phyloP scores from a whole-genome alignment of 1,284 basidiomycete species.

The Wolfiporia cocos region DNA sequence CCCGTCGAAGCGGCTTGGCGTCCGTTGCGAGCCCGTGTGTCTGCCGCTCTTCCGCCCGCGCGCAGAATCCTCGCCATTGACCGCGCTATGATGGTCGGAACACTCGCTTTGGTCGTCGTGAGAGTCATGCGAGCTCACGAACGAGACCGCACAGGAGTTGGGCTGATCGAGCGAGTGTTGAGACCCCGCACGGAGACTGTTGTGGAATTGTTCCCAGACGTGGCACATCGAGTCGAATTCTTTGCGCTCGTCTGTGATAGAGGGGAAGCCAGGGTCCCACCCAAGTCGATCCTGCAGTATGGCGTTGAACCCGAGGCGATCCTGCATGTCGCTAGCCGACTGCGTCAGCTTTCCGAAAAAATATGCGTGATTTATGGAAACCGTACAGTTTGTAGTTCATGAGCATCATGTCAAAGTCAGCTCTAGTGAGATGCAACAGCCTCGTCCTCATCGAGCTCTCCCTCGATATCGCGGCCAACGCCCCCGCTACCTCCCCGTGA shows the following conservation, averaged over 20 bases:
- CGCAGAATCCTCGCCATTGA: too few species aligned
- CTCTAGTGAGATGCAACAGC: neutral
- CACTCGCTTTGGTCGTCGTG: too few species aligned
- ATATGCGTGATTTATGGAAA: too few species aligned
- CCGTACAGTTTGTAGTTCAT: constrained; percentile 55
- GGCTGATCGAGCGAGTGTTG: neutral
- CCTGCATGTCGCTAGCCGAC: constrained; percentile 69
- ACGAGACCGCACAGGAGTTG: neutral
- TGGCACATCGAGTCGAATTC: constrained; percentile 48
- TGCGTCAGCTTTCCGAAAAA: too few species aligned
- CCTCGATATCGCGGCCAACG: neutral
- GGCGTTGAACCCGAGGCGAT: constrained; percentile 41
- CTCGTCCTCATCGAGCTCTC: neutral
- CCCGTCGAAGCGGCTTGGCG: too few species aligned
- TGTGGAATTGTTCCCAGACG: constrained; percentile 42
- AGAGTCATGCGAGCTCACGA: neutral
- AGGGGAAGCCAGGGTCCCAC: constrained; percentile 34
- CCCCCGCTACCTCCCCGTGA: too few species aligned
- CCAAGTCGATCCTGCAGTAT: constrained; percentile 41
- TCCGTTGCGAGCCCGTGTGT: too few species aligned
- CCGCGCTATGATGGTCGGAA: too few species aligned
- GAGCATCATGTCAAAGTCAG: constrained; percentile 47
- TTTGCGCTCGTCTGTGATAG: constrained; percentile 37
- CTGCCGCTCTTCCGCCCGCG: too few species aligned
- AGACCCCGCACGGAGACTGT: neutral